phyloP scores from a whole-genome alignment of 257 asterid species.

The Haberlea rhodopensis region DNA sequence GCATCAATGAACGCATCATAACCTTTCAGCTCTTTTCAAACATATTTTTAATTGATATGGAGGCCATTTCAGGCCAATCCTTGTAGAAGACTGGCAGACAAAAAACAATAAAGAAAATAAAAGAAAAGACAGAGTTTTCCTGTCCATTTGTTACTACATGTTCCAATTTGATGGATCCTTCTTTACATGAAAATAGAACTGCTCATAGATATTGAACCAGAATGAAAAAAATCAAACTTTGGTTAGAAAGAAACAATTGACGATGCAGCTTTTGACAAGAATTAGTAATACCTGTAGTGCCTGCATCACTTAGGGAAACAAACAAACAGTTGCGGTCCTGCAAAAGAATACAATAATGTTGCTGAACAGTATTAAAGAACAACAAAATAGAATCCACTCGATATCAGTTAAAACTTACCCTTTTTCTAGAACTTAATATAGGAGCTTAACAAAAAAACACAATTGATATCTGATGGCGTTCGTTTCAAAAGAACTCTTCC shows the following conservation, averaged over 20 bases:
- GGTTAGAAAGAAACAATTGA: conserved; percentile 12
- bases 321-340: conserved; percentile 64
- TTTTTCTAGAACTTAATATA: neutral
- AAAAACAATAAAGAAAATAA: no score
- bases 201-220: conserved; percentile 1
- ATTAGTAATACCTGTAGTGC: conserved; percentile 71
- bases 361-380: neutral
- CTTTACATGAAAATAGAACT: neutral
- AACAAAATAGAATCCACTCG: neutral
- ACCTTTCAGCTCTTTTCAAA: no score
- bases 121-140: neutral
- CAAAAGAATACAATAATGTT: neutral
- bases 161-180: conserved; percentile 3
- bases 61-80: no score
- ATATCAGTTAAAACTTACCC: neutral
- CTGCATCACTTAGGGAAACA: conserved; percentile 76
- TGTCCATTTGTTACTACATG: neutral
- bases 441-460: neutral
- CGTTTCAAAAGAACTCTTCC: neutral
- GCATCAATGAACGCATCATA: neutral
- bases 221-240: neutral
- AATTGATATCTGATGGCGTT: neutral
- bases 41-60: no score
- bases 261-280: conserved; percentile 9
- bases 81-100: no score